phyloP scores from a whole-genome alignment of 768 basidiomycete genomes.

The Suillus spraguei region DNA sequence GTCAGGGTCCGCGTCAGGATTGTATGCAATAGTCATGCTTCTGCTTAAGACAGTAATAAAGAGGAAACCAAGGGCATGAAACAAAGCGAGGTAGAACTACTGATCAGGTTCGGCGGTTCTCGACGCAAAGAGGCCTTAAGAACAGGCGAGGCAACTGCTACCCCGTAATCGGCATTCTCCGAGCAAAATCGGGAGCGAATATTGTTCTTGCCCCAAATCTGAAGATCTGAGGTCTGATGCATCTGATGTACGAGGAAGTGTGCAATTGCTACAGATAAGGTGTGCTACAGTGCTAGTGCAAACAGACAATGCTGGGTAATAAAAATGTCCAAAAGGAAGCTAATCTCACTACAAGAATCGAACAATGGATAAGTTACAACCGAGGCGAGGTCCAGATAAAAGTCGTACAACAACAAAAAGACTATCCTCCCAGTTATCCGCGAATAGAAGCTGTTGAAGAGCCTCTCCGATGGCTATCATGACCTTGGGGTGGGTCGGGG shows the following conservation, averaged over 20 bases:
- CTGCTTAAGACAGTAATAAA: constrained; percentile 17
- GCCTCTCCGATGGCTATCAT: constrained; percentile 43
- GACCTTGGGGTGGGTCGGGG: constrained; percentile 23
- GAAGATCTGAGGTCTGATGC: neutral
- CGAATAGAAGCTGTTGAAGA: constrained; percentile 43
- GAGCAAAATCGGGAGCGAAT: constrained; percentile 7
- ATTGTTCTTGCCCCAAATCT: neutral
- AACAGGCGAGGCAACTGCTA: constrained; percentile 4
- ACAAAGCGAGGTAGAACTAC: constrained; percentile 7
- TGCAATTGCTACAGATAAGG: constrained; percentile 8
- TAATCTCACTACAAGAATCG: constrained; percentile 29
- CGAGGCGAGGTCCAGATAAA: constrained; percentile 16
- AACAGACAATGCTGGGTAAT: constrained; percentile 18
- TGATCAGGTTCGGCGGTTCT: neutral
- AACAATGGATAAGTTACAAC: constrained; percentile 12
- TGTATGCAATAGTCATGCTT: constrained; percentile 62
- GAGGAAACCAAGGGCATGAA: constrained; percentile 11
- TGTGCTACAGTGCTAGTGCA: constrained; percentile 21
- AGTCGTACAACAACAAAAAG: neutral
- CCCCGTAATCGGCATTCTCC: constrained; percentile 29
- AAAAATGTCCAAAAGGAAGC: constrained; percentile 22
- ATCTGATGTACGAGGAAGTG: neutral
- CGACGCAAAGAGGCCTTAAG: constrained; percentile 18
- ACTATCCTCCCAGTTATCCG: constrained; percentile 18
- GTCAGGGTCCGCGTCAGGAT: constrained; percentile 60